These are phyloP conservation scores for Parafenestella ontariensis DNA, from an alignment of 2,329 filamentous ascomycete genomes.

Conservation along the genomic window DNA sequence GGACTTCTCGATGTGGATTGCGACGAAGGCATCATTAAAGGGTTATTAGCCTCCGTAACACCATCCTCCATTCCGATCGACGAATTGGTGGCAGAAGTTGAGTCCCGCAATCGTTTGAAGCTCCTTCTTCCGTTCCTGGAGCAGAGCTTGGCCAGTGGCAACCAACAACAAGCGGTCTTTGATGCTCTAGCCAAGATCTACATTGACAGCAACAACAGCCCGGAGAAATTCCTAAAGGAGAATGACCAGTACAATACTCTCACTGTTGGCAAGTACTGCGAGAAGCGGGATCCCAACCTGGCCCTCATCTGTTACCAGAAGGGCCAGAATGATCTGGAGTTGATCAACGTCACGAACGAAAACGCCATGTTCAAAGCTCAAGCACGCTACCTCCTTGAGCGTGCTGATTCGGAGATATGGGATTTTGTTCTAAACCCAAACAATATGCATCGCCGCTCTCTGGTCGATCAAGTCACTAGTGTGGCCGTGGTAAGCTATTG, in stretches of 20 bases:
- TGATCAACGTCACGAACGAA: conserved; percentile 98
- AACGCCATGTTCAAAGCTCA: conserved; percentile 99
- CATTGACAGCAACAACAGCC: conserved; percentile 98
- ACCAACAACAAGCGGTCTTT: conserved; percentile 95
- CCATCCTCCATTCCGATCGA: conserved; percentile 89
- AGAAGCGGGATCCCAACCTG: conserved; percentile 96
- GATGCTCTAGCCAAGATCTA: conserved; percentile 99
- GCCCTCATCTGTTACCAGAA: conserved; percentile 95
- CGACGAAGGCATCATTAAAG: conserved; percentile 95
- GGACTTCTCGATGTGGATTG: conserved; percentile 96
- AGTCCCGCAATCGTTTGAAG: conserved; percentile 94
- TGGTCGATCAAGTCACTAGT: conserved; percentile 98
- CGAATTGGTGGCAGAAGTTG: conserved; percentile 92
- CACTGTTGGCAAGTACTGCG: conserved; percentile 94
- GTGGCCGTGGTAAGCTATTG: conserved; percentile 86
- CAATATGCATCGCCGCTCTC: conserved; percentile 91
- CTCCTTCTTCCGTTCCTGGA: conserved; percentile 95
- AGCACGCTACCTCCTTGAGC: conserved; percentile 90
- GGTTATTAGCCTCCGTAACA: conserved; percentile 83
- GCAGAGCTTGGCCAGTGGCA: conserved; percentile 84
- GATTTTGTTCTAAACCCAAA: conserved; percentile 92
- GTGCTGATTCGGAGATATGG: conserved; percentile 91
- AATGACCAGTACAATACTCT: conserved; percentile 97
- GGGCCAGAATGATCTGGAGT: conserved; percentile 94
- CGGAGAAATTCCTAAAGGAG: conserved; percentile 95